These are phyloP conservation scores for Umbelopsis sp. DNA, from an alignment of 192 early-diverging fungal genomes.

Conservation along the genomic window DNA sequence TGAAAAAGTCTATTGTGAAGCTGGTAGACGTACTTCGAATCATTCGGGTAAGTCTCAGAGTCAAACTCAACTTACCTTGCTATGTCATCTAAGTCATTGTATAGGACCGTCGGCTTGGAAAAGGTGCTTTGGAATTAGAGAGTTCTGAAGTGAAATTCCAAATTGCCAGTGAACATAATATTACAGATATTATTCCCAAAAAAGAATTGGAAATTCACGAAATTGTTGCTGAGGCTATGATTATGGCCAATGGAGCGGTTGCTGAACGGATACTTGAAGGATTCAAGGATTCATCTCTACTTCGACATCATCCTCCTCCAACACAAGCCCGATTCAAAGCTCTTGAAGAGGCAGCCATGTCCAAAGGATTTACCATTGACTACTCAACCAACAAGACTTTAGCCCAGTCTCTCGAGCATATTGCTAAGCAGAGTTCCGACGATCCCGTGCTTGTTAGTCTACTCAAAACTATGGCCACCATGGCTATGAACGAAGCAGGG, in stretches of 20 bases:
- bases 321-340: constrained; percentile 62
- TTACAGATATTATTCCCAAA: constrained; percentile 71
- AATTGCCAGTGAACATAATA: constrained; percentile 58
- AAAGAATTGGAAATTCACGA: constrained; percentile 69
- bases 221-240: constrained; percentile 81
- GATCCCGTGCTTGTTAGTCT: constrained; percentile 61
- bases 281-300: constrained; percentile 58
- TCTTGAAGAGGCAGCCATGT: constrained; percentile 56
- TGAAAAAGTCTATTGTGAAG: constrained; percentile 40
- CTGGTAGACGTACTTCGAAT: constrained; percentile 57
- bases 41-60: constrained; percentile 44
- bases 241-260: constrained; percentile 73
- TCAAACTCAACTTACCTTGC: neutral
- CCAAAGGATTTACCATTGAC: constrained; percentile 64
- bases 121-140: constrained; percentile 72
- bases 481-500: constrained; percentile 75
- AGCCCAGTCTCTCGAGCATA: constrained; percentile 56
- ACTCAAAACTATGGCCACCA: constrained; percentile 75
- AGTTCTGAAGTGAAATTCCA: constrained; percentile 77
- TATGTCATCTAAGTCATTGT: neutral
- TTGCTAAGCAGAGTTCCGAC: constrained; percentile 41
- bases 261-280: constrained; percentile 61
- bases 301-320: constrained; percentile 73
- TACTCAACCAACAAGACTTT: constrained; percentile 65
- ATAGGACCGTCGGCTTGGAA: constrained; percentile 53